phyloP scores from a whole-genome alignment of 148 eudicot species.

The Vaccinium vitisidaea region DNA sequence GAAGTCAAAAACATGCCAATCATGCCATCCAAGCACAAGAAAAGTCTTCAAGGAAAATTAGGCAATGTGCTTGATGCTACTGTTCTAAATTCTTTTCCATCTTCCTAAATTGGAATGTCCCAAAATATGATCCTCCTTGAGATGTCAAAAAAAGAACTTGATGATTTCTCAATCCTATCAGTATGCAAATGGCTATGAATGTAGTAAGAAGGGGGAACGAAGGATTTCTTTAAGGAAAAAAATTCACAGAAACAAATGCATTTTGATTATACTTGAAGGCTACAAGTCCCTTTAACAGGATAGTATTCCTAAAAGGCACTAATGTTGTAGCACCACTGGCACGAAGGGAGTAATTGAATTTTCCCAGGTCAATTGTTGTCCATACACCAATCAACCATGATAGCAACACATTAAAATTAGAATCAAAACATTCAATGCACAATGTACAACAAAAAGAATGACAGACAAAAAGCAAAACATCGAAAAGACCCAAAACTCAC shows the following conservation, averaged over 20 bases:
- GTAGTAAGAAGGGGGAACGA: background rate
- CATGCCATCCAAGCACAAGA: background rate
- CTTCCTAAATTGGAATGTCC: background rate
- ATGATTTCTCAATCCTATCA: background rate
- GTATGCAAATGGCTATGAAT: background rate
- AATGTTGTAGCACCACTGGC: background rate
- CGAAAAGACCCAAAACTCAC: conserved; percentile 34
- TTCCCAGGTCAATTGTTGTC: background rate
- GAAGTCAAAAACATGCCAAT: background rate
- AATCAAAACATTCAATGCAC: background rate
- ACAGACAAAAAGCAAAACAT: background rate
- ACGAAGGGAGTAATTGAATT: background rate
- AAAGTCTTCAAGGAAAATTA: background rate
- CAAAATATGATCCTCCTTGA: background rate
- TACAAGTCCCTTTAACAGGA: background rate
- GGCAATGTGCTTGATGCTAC: background rate
- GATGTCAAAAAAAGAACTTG: background rate
- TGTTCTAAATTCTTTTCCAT: background rate
- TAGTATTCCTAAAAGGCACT: background rate
- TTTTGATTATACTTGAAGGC: background rate
- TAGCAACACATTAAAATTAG: background rate
- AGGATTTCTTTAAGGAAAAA: background rate
- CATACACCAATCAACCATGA: background rate
- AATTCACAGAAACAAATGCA: background rate
- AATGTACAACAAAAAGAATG: background rate